Evolutionary conservation across 2,329 filamentous ascomycete genomes (phyloP).

Genomic region (Diplodia corticola): DNA sequence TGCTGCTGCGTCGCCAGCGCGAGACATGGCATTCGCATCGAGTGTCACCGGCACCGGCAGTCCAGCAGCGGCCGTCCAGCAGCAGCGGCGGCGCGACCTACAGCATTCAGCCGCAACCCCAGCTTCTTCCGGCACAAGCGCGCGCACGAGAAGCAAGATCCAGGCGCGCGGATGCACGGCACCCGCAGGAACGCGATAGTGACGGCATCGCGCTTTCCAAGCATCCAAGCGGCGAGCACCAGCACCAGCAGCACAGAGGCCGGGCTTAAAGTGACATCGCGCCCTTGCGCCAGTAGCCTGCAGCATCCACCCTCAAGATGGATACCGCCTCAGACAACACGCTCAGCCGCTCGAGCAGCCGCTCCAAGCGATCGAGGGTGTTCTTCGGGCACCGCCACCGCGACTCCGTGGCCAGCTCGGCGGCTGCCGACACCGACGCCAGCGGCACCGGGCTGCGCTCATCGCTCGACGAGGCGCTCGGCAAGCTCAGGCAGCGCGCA

Average conservation of each 20-base stretch:
- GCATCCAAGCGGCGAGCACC: background rate
- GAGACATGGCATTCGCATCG: background rate
- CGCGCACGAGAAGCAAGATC: background rate
- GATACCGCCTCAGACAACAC: slow-evolving; percentile 11
- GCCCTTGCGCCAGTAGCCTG: background rate
- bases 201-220: slow-evolving; percentile 6
- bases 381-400: slow-evolving; percentile 30
- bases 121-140: slow-evolving; percentile 6
- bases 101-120: slow-evolving; percentile 17
- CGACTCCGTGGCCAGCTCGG: slow-evolving; percentile 30
- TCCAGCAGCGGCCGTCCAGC: background rate
- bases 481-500: slow-evolving; percentile 40
- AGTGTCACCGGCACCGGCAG: background rate
- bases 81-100: background rate
- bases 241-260: background rate
- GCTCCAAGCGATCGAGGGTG: slow-evolving; percentile 29
- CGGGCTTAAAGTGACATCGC: slow-evolving; percentile 3
- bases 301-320: slow-evolving; percentile 6
- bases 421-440: slow-evolving; percentile 28
- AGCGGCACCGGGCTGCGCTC: slow-evolving; percentile 30
- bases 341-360: slow-evolving; percentile 21
- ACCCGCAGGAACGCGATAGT: slow-evolving; percentile 7
- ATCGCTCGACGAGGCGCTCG: slow-evolving; percentile 42
- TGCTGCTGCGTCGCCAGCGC: background rate
- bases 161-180: slow-evolving; percentile 6